These are phyloP conservation scores for Abrus precatorius DNA, from an alignment of 306 rosid species.

Conservation along the genomic window DNA sequence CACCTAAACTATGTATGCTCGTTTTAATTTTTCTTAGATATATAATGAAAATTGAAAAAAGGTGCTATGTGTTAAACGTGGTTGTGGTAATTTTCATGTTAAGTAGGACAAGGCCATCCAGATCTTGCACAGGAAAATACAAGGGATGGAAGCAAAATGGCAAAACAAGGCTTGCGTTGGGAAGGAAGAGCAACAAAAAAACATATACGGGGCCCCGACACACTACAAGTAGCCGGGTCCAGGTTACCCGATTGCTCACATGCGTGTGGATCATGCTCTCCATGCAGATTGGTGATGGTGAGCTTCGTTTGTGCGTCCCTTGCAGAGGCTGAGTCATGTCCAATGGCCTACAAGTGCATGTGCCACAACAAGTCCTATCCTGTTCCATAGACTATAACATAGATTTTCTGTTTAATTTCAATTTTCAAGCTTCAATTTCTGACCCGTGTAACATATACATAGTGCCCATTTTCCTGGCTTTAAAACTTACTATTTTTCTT, in stretches of 20 bases:
- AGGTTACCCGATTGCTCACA: slow-evolving; percentile 62
- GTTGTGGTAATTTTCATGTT: not conserved
- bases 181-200: slow-evolving; percentile 26
- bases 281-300: slow-evolving; percentile 54
- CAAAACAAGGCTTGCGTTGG: not conserved
- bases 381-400: slow-evolving; percentile 27
- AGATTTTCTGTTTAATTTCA: not conserved
- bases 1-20: not conserved
- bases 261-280: slow-evolving; percentile 61
- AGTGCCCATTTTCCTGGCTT: slow-evolving; percentile 1
- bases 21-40: not conserved
- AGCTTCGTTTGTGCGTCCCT: slow-evolving; percentile 55
- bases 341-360: slow-evolving; percentile 85
- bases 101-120: slow-evolving; percentile 25
- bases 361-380: slow-evolving; percentile 61
- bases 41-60: not conserved
- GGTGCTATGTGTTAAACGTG: not conserved
- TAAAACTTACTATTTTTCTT: not conserved
- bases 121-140: not conserved
- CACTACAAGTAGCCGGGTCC: slow-evolving; percentile 51
- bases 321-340: slow-evolving; percentile 78
- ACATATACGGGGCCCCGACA: not conserved
- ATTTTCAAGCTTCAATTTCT: slow-evolving; percentile 5
- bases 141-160: slow-evolving; percentile 28
- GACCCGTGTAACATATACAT: slow-evolving; percentile 26